Base-by-base conservation (phyloP, 441 rosid species). In the Populus tomentosa region DNA sequence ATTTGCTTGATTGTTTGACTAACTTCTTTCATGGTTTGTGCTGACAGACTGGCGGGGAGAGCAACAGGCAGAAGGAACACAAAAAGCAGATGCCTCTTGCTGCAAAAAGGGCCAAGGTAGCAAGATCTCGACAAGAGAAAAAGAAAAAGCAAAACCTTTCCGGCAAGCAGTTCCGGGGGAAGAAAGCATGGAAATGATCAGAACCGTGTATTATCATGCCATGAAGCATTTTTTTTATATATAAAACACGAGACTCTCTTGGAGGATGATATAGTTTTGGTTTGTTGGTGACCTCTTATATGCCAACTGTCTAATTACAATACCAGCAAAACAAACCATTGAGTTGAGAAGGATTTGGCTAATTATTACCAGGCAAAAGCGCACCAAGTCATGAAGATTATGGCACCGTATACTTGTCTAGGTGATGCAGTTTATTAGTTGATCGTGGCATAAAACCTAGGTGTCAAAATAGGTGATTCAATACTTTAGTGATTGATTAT, bases 21-120 rank as follows among this genome's bases (percentile, higher is more conserved):
- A 67, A 53, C 16, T 23, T 28, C 28, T 4, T 56, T 63, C 13
- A 5, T 62, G 36, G 6, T 50, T 65, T 21, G 56, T 38, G 71
- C 62, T 78, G 9, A 73, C 89, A 92, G 97, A 87, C 87, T 33
- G 99, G 97, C 46, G 98, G 99, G 70, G 35, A 67, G 62, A 92
- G 93, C 90, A 93, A 95, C 80, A 81, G 83, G 71, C 97, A 95
- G 84, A 95, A 95, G 80, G 94, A 93, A 69, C 98, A 87, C 84
- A 88, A 84, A 76, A 95, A 95, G 89, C 68, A 72, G 42, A 88
- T 95, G 98, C 98, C 97, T 64, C 77, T 82, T 1, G 96, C 95
- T 77, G 98, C 98, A 1, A 85, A 83, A 79, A 88, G 89, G 81
- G 84, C 87, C 38, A 90, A 87, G 82, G 89, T 85, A 3, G 83